These are phyloP conservation scores for Cercospora sp. DNA, from an alignment of 2,329 filamentous ascomycete species.

Conservation along the genomic window DNA sequence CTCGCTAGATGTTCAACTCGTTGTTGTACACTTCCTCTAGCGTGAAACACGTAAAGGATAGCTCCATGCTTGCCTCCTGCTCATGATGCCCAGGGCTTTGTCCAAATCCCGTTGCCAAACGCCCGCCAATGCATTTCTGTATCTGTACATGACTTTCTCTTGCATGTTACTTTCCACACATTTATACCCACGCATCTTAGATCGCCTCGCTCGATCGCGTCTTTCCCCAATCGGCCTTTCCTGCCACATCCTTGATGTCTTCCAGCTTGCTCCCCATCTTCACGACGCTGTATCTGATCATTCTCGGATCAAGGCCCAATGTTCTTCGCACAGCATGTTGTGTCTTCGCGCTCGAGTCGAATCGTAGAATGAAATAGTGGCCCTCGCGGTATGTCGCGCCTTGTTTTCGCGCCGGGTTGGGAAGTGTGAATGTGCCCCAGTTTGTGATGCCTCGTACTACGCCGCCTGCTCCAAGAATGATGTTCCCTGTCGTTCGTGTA, in stretches of 20 bases:
- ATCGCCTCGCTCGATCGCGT: not conserved
- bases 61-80: not conserved
- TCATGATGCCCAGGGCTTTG: not conserved
- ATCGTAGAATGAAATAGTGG: slow-evolving; percentile 98
- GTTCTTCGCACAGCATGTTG: slow-evolving; percentile 75
- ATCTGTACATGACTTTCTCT: slow-evolving; percentile 4
- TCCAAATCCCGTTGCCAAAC: not conserved
- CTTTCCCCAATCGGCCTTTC: slow-evolving; percentile 51
- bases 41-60: not conserved
- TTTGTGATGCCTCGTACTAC: slow-evolving; percentile 91
- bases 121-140: slow-evolving; percentile 6
- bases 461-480: slow-evolving; percentile 79
- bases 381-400: slow-evolving; percentile 81
- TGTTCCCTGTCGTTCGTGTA: slow-evolving; percentile 77
- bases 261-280: slow-evolving; percentile 73
- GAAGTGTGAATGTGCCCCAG: slow-evolving; percentile 90
- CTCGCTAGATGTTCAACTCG: not conserved
- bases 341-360: slow-evolving; percentile 72
- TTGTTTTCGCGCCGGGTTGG: slow-evolving; percentile 74
- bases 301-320: slow-evolving; percentile 80
- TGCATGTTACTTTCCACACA: not conserved
- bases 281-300: slow-evolving; percentile 84
- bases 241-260: slow-evolving; percentile 61
- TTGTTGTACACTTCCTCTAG: not conserved
- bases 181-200: not conserved